phyloP scores from a whole-genome alignment of 2,329 filamentous ascomycete genomes.

The Epichloe gansuensis region DNA sequence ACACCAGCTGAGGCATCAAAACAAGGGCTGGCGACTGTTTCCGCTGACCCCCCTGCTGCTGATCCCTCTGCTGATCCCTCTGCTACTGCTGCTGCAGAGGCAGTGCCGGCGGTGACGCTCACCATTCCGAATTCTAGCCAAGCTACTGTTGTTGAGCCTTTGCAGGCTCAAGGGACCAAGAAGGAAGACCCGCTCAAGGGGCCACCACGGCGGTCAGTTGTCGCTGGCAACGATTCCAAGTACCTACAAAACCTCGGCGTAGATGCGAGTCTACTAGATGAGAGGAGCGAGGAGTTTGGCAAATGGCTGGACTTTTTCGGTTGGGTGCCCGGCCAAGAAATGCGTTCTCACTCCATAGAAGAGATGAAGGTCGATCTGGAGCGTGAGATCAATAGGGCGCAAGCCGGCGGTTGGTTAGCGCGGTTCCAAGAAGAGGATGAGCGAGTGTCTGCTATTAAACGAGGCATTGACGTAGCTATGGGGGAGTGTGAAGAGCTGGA shows the following conservation, averaged over 20 bases:
- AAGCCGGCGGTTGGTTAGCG: slow-evolving; percentile 84
- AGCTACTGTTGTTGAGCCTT: slow-evolving; percentile 22
- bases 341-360: slow-evolving; percentile 63
- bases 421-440: slow-evolving; percentile 80
- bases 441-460: slow-evolving; percentile 73
- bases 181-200: slow-evolving; percentile 26
- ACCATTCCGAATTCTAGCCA: slow-evolving; percentile 34
- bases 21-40: background rate
- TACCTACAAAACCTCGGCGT: slow-evolving; percentile 69
- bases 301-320: slow-evolving; percentile 75
- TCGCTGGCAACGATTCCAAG: slow-evolving; percentile 62
- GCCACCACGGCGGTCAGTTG: slow-evolving; percentile 44
- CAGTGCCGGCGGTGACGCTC: slow-evolving; percentile 45
- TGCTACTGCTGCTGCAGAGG: background rate
- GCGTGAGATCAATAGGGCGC: slow-evolving; percentile 76
- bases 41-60: background rate
- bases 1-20: background rate
- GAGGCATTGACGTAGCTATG: slow-evolving; percentile 78
- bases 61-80: background rate
- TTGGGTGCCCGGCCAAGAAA: slow-evolving; percentile 66
- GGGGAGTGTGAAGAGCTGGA: slow-evolving; percentile 93
- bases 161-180: slow-evolving; percentile 15
- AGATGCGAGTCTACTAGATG: slow-evolving; percentile 63
- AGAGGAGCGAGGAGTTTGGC: slow-evolving; percentile 67
- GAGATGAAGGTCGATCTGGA: slow-evolving; percentile 73